Percentiles rank a stretch among this genome's conserved stretches.
phyloP scores from a whole-genome alignment of 176 grass and related monocot species.

The Hsuehochloa calcarea region DNA sequence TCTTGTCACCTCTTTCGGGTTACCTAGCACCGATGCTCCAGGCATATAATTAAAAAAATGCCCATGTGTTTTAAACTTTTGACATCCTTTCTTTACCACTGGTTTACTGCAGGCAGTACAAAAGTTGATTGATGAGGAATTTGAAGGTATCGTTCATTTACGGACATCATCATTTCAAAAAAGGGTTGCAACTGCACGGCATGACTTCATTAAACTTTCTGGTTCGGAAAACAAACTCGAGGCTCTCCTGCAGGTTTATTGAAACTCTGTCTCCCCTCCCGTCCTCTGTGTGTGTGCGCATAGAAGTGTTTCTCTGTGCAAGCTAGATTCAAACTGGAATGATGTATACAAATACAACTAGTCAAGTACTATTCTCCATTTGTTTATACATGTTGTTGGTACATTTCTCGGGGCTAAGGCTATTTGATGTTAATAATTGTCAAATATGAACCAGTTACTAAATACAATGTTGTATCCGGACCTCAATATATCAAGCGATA shows the following conservation, averaged over 20 bases:
- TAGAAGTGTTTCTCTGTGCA: not conserved
- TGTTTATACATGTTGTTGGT: not conserved
- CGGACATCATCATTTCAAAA: constrained; percentile 88
- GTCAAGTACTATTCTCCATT: not conserved
- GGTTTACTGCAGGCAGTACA: constrained; percentile 68
- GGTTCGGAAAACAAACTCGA: constrained; percentile 93
- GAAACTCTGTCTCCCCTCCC: constrained; percentile 9
- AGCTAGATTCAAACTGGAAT: constrained; percentile 7
- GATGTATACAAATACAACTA: not conserved
- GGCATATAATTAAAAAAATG: not conserved
- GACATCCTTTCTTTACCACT: not conserved
- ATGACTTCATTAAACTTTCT: constrained; percentile 96
- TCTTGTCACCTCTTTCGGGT: not conserved
- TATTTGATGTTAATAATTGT: not conserved
- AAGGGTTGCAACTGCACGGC: constrained; percentile 87
- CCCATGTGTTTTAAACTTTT: not conserved
- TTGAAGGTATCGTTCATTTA: constrained; percentile 91
- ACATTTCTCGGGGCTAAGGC: not conserved
- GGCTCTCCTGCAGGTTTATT: constrained; percentile 82
- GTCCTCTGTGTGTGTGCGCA: not conserved
- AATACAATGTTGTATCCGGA: not conserved
- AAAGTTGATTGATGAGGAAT: constrained; percentile 91
- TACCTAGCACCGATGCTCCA: not conserved
- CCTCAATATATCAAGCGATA: not conserved
- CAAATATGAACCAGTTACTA: not conserved